Base-by-base conservation (phyloP, 768 basidiomycete genomes). In the Rhodotorula paludigena region DNA sequence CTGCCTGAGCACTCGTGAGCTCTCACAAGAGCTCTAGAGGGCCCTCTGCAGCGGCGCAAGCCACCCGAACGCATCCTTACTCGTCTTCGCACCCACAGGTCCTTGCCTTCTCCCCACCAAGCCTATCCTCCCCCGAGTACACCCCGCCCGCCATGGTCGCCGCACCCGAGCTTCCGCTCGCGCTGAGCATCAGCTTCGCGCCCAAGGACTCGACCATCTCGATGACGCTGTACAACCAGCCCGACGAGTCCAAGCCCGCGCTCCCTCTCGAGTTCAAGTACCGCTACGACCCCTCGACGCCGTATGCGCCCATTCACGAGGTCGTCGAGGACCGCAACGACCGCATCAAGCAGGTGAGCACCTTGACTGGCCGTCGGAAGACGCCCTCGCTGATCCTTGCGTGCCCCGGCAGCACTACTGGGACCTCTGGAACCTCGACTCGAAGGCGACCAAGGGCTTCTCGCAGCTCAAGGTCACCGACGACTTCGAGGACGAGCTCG, bases 401-500 rank as follows among this genome's bases (percentile, higher is more conserved):
- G 10, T 20, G 36, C 32, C 21, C 35, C 57, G 21, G 38, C 62
- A 89, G 74, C 98, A 98, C 78, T 99, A 99, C 82, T 99, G 96
- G 96, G 87, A 87, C 77, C 80, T 98, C 41, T 98, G 96, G 96
- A 94, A 92, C 77, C 92, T 96, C 44, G 91, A 92, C 76, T 82
- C 89, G 68, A 30, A 42, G 21, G 44, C 56, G 44, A 42, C 53
- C 36, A 84, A 88, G 73, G 78, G 78, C 3, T 82, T 97, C 33
- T 89, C 92, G 16, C 79, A 83, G n/a, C 85, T 98, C 68, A 84
- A 87, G 74, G 82, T 94, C 60, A 84, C 84, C 57, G 89, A 89
- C 71, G 88, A 84, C 21, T 94, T 97, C 80, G 84, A 85, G 60
- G 89, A 92, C 32, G 92, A 90, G 4, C 88, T 90, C 78, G 88